Evolutionary conservation across 148 eudicot genomes (phyloP), one percentile per base, ranked within the genome.

Genomic region (Fagopyrum esculentum): DNA sequence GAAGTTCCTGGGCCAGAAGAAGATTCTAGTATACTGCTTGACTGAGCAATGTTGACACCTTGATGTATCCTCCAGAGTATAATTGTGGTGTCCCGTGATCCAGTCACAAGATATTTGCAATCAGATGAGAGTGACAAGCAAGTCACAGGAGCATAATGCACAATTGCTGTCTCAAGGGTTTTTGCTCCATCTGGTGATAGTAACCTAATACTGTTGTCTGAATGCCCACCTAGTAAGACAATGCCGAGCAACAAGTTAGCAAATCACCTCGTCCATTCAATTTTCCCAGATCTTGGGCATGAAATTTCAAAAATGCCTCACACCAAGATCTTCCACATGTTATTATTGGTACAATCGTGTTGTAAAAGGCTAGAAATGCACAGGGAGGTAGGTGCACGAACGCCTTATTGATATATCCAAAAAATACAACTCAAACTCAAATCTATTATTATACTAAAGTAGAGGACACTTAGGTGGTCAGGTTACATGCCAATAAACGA

Each of bases 141-240:
- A 59, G 98, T 92, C 63, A 96, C 98, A n/a, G 98, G 99, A 75
- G 97, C 99, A 83, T 84, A 92, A 78, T 96, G 99, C 43, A 92
- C 94, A 68, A 84, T 81, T 73, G 99, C 99, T 81, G 86, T 85
- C 84, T 96, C 99, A 48, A 96, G 86, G 60, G 99, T 89, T 81
- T 83, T 96, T 76, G 93, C 99, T 56, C 90, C 87, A 77, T 96
- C 98, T 43, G 92, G 76, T 79, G 99, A 89, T 86, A 96, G 80
- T 50, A 96, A 81, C 78, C 88, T 85, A 75, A 96, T 83, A 78
- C 97, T 90, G 83, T 86, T 90, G 76, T 96, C 99, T 79, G 85
- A 89, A 87, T 96, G 99, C 54, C 99, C 99, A 73, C 99, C 99
- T 96, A 81, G 80, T 72, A 47, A 77, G 1, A 74, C 56, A 52